These are phyloP conservation scores for Sugiyamaella xylanicola DNA, from an alignment of 1,139 yeast genomes.

Conservation along the genomic window DNA sequence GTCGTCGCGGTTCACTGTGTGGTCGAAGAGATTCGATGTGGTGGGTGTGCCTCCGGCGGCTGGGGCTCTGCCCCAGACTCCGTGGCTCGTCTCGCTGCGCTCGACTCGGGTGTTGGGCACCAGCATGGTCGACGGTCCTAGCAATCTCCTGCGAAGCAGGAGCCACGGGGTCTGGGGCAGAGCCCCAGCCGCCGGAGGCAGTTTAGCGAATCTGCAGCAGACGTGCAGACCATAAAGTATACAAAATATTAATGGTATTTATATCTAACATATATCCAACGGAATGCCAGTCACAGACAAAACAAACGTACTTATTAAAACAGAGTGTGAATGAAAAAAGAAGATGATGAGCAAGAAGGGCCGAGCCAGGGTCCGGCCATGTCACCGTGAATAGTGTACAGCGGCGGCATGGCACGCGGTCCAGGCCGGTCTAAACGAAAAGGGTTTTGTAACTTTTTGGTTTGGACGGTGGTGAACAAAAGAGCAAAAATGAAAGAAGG, in stretches of 20 bases:
- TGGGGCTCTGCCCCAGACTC: background rate
- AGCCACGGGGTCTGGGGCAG: slow-evolving; percentile 2
- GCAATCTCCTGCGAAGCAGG: background rate
- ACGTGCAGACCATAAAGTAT: slow-evolving; percentile 6
- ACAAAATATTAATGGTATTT: slow-evolving; percentile 11
- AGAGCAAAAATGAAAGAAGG: slow-evolving; percentile 8
- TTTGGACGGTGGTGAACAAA: slow-evolving; percentile 1
- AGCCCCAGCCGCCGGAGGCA: slow-evolving; percentile 2
- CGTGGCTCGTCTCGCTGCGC: background rate
- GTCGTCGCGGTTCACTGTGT: no score
- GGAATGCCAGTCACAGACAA: slow-evolving; percentile 20
- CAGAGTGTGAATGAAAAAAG: slow-evolving; percentile 10
- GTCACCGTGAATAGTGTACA: no score
- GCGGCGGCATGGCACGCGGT: no score
- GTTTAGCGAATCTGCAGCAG: no score
- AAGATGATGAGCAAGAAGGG: background rate
- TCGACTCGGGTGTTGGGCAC: no score
- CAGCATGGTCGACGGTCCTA: background rate
- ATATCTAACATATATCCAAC: slow-evolving; percentile 16
- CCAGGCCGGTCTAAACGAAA: no score
- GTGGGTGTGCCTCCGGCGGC: background rate
- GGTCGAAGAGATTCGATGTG: no score
- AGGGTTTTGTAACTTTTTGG: slow-evolving; percentile 5
- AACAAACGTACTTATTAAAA: slow-evolving; percentile 18
- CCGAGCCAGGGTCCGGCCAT: no score